Conservation (phyloP, 345 rosid genomes). For the Populus euphratica region DNA sequence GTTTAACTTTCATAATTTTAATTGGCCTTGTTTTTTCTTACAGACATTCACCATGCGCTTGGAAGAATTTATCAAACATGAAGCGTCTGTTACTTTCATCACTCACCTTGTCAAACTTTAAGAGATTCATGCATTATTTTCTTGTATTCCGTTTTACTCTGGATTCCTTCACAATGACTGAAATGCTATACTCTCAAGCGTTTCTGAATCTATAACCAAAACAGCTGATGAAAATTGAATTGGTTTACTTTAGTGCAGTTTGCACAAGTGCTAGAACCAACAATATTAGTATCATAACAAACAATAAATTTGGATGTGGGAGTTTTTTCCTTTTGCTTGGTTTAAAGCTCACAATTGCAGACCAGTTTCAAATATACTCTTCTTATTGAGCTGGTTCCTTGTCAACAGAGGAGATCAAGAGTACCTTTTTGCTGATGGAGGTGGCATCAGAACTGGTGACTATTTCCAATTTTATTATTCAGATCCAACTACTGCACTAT, state of each 20-base stretch:
- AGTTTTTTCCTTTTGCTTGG: neutral
- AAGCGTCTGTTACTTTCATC: neutral
- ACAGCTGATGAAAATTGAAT: neutral
- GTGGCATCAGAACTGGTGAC: constrained; percentile 63
- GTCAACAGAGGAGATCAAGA: constrained; percentile 59
- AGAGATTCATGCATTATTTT: neutral
- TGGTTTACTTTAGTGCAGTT: neutral
- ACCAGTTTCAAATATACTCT: neutral
- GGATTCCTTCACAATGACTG: no score
- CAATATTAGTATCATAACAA: neutral
- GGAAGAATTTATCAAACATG: neutral
- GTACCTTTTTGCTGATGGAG: constrained; percentile 51
- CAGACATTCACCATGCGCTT: neutral
- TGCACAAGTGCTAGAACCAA: neutral
- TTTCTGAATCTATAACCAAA: neutral
- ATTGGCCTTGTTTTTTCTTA: constrained; percentile 1
- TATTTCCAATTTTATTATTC: constrained; percentile 56
- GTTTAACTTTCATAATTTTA: constrained; percentile 7
- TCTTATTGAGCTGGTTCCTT: neutral
- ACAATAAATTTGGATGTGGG: neutral
- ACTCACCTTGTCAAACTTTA: neutral
- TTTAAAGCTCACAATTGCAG: neutral
- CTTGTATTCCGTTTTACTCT: neutral
- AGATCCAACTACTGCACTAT: constrained; percentile 37
- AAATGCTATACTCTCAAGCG: no score